Percentiles rank a stretch among this genome's conserved stretches.
phyloP scores from a whole-genome alignment of 352 stramenopile genomes.

The Pythium plurisporium region DNA sequence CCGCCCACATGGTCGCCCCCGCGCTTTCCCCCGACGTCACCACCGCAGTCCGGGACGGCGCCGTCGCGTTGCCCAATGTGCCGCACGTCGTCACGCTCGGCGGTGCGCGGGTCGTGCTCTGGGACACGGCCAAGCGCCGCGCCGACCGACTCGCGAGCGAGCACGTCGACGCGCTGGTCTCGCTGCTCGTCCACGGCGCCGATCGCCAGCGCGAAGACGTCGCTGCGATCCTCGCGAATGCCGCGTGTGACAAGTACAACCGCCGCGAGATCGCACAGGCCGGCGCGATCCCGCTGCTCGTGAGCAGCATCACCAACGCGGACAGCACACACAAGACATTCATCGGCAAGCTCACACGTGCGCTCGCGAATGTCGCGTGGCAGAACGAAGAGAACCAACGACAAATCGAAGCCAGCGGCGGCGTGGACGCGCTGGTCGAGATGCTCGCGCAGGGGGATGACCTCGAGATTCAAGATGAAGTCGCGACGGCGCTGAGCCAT shows the following conservation, averaged over 20 bases:
- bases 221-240: conserved; percentile 18
- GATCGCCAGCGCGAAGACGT: conserved; percentile 21
- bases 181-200: conserved; percentile 13
- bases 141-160: conserved; percentile 9
- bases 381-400: conserved; percentile 17
- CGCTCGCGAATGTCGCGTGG: conserved; percentile 19
- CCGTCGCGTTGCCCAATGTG: conserved; percentile 15
- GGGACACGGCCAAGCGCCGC: conserved; percentile 18
- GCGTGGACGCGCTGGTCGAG: conserved; percentile 13
- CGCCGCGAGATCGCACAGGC: conserved; percentile 10
- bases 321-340: neutral
- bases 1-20: neutral
- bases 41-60: conserved; percentile 7
- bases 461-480: conserved; percentile 15
- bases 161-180: conserved; percentile 10
- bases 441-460: conserved; percentile 4
- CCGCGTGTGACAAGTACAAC: conserved; percentile 14
- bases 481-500: conserved; percentile 13
- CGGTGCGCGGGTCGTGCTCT: conserved; percentile 17
- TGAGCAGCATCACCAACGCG: neutral
- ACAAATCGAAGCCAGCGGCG: conserved; percentile 12
- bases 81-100: conserved; percentile 17
- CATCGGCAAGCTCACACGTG: conserved; percentile 5
- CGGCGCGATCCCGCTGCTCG: conserved; percentile 13
- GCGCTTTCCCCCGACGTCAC: neutral